These are phyloP conservation scores for Diaporthe humulicola DNA, from an alignment of 2,329 filamentous ascomycete species.

Conservation along the genomic window DNA sequence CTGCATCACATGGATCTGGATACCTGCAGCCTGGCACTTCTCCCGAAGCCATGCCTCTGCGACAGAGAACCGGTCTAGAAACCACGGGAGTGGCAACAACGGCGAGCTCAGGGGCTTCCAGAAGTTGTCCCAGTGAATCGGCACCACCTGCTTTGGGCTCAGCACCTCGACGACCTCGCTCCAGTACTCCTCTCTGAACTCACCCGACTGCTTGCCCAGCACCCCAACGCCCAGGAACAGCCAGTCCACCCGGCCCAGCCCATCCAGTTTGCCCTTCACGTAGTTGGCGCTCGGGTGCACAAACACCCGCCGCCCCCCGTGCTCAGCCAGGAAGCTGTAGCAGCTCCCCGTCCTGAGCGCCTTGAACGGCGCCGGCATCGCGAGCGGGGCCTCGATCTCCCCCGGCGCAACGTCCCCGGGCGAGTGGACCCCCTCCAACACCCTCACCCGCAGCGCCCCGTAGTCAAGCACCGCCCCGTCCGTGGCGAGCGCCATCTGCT, in stretches of 20 bases:
- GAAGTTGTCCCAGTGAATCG: conserved; percentile 24
- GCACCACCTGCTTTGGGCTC: conserved; percentile 13
- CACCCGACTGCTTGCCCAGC: conserved; percentile 15
- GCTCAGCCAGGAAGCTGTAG: conserved; percentile 16
- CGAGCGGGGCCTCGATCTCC: conserved; percentile 20
- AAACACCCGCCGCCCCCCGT: background rate
- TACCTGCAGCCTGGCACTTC: conserved; percentile 14
- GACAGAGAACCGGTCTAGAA: background rate
- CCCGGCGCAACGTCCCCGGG: conserved; percentile 26
- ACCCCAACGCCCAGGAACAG: conserved; percentile 18
- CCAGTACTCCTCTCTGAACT: conserved; percentile 19
- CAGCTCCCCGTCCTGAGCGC: conserved; percentile 19
- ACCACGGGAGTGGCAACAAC: conserved; percentile 12
- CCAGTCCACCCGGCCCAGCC: conserved; percentile 9
- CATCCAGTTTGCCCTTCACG: conserved; percentile 5
- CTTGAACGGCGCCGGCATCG: conserved; percentile 14
- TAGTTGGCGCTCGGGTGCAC: conserved; percentile 26
- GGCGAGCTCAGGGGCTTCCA: conserved; percentile 22
- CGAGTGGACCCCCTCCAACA: conserved; percentile 20
- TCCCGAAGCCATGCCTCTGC: conserved; percentile 11
- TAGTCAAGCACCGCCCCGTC: conserved; percentile 11
- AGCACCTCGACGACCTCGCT: background rate
- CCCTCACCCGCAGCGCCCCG: conserved; percentile 15
- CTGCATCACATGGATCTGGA: background rate
- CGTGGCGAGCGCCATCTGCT: conserved; percentile 9